Conservation (phyloP, 164 flowering plant species). For the Buxus sempervirens region DNA sequence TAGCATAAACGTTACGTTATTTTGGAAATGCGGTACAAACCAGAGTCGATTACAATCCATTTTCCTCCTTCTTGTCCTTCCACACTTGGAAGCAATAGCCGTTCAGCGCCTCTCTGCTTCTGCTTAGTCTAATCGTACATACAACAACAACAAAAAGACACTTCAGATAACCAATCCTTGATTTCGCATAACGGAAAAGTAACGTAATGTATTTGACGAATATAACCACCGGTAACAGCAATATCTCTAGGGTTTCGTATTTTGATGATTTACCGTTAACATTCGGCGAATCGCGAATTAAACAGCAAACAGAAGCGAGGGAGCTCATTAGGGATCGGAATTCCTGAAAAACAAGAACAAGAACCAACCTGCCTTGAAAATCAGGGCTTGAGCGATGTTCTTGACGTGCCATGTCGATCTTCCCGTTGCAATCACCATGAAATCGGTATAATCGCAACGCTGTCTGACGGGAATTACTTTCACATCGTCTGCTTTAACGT, state of each 20-base stretch:
- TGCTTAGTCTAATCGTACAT: conserved; percentile 71
- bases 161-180: neutral
- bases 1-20: neutral
- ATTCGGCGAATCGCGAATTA: neutral
- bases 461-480: conserved; percentile 53
- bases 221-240: neutral
- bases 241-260: neutral
- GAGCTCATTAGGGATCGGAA: neutral
- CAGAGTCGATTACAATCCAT: conserved; percentile 90
- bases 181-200: neutral
- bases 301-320: neutral
- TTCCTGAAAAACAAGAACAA: neutral
- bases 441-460: conserved; percentile 66
- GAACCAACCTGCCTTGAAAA: conserved; percentile 56
- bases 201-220: neutral
- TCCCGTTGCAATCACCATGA: conserved; percentile 85
- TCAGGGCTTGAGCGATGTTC: conserved; percentile 83
- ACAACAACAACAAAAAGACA: neutral
- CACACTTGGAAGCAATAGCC: conserved; percentile 66
- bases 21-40: conserved; percentile 33
- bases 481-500: conserved; percentile 77
- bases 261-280: no score
- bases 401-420: conserved; percentile 85
- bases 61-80: conserved; percentile 78
- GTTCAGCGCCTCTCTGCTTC: conserved; percentile 61